Percentiles rank a stretch among this genome's conserved stretches.
Conservation (phyloP, 1,284 basidiomycete species). For the Papiliotrema fonsecae region DNA sequence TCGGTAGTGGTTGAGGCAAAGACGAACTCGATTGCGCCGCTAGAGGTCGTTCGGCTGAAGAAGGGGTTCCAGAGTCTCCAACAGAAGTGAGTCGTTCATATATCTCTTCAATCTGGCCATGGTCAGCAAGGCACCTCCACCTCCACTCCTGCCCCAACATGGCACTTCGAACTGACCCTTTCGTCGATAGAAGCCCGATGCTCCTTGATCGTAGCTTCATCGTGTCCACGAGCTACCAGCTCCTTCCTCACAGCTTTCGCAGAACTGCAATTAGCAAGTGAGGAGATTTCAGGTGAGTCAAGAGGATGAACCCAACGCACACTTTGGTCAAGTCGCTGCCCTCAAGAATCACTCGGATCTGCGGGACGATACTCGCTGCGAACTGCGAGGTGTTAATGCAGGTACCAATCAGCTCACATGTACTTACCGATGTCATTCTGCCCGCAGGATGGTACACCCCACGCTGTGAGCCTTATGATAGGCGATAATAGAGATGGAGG, state of each 20-base stretch:
- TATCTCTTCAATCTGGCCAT: conserved; percentile 32
- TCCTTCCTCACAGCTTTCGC: conserved; percentile 45
- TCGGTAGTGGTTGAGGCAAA: conserved; percentile 4
- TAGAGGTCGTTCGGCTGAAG: conserved; percentile 15
- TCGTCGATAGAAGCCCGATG: conserved; percentile 40
- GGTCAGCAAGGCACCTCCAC: background rate
- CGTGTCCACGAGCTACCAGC: conserved; percentile 35
- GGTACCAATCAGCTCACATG: background rate
- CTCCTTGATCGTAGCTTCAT: conserved; percentile 37
- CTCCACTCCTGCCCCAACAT: too few relatives aligned
- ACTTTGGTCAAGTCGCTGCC: conserved; percentile 34
- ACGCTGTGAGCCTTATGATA: too few relatives aligned
- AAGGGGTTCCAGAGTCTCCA: conserved; percentile 7
- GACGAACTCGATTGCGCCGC: conserved; percentile 6
- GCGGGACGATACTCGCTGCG: conserved; percentile 23
- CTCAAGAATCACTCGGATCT: conserved; percentile 29
- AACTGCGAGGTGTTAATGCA: conserved; percentile 14
- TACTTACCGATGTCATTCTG: background rate
- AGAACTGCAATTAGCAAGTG: too few relatives aligned
- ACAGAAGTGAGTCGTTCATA: conserved; percentile 29
- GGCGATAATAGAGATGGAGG: too few relatives aligned
- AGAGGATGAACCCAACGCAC: conserved; percentile 14
- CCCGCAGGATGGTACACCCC: too few relatives aligned
- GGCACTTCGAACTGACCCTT: conserved; percentile 20
- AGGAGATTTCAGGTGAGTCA: background rate